A percentile compares a stretch with the other conserved stretches of the same genome.
Evolutionary conservation across 2,329 filamentous ascomycete species (phyloP).

Genomic region (Penicillium frequentans): DNA sequence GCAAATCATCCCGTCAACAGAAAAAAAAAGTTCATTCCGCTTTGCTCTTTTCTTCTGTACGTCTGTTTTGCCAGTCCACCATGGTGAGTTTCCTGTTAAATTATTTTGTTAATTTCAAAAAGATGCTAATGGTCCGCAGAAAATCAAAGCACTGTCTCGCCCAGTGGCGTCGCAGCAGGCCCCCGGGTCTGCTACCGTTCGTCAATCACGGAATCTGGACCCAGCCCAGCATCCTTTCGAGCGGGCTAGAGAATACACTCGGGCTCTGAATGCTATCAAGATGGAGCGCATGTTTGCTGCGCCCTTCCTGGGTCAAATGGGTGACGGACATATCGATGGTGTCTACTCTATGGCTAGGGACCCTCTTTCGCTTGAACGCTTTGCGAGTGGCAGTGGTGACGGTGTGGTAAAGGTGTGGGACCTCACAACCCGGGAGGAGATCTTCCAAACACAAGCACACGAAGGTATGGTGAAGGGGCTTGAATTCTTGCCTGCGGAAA

Average conservation of each 20-base stretch:
- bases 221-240: conserved; percentile 88
- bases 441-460: conserved; percentile 79
- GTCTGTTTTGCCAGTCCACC: conserved; percentile 15
- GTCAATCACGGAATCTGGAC: conserved; percentile 62
- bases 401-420: conserved; percentile 95
- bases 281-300: conserved; percentile 88
- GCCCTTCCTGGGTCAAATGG: conserved; percentile 83
- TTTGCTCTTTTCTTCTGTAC: conserved; percentile 16
- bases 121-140: conserved; percentile 38
- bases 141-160: conserved; percentile 57
- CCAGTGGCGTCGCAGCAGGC: conserved; percentile 48
- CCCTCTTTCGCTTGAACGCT: conserved; percentile 68
- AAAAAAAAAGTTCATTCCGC: conserved; percentile 32
- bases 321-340: conserved; percentile 88
- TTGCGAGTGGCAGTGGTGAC: conserved; percentile 85
- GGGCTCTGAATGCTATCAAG: conserved; percentile 81
- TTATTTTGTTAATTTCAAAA: background rate
- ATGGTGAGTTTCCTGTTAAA: conserved; percentile 29
- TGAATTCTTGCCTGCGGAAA: conserved; percentile 82
- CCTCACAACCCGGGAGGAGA: conserved; percentile 68
- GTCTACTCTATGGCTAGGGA: conserved; percentile 81
- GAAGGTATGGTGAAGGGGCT: conserved; percentile 86
- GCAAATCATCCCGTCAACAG: conserved; percentile 30
- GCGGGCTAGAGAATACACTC: conserved; percentile 79
- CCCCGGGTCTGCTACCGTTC: conserved; percentile 46